Evolutionary conservation across 2,329 filamentous ascomycete genomes (phyloP).

Genomic region (Acephala macrosclerotiorum): DNA sequence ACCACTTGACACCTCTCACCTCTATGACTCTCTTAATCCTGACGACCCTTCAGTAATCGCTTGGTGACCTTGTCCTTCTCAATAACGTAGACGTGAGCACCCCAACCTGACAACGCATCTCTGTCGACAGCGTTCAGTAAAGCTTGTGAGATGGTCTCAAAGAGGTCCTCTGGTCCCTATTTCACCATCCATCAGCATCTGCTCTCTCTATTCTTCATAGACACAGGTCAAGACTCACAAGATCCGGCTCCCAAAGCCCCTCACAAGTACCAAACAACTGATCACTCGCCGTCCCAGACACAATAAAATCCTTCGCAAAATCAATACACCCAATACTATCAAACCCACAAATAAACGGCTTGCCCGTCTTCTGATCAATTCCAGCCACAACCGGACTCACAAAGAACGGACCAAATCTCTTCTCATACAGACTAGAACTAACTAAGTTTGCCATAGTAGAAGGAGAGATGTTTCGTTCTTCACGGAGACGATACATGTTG

Average conservation of each 20-base stretch:
- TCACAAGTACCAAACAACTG: slow-evolving; percentile 99
- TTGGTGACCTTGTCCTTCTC: slow-evolving; percentile 99
- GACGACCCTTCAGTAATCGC: slow-evolving; percentile 95
- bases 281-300: slow-evolving; percentile 93
- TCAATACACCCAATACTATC: slow-evolving; percentile 99
- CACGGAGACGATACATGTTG: slow-evolving; percentile 99
- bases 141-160: slow-evolving; percentile 97
- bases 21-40: slow-evolving; percentile 70
- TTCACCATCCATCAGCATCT: slow-evolving; percentile 14
- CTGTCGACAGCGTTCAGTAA: slow-evolving; percentile 95
- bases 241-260: slow-evolving; percentile 95
- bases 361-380: slow-evolving; percentile 90
- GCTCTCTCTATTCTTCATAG: background rate
- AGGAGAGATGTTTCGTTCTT: slow-evolving; percentile 95
- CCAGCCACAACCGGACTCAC: slow-evolving; percentile 94
- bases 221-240: slow-evolving; percentile 60
- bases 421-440: slow-evolving; percentile 89
- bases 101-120: slow-evolving; percentile 97
- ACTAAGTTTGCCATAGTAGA: slow-evolving; percentile 97
- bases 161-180: slow-evolving; percentile 89
- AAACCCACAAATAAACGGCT: slow-evolving; percentile 98
- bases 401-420: slow-evolving; percentile 95
- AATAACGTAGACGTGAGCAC: slow-evolving; percentile 98
- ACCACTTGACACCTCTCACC: slow-evolving; percentile 7
- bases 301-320: slow-evolving; percentile 99